A percentile compares a stretch with the other conserved stretches of the same genome.
Evolutionary conservation across 2,329 filamentous ascomycete genomes (phyloP).

Genomic region (Sporothrix brunneoviolacea): DNA sequence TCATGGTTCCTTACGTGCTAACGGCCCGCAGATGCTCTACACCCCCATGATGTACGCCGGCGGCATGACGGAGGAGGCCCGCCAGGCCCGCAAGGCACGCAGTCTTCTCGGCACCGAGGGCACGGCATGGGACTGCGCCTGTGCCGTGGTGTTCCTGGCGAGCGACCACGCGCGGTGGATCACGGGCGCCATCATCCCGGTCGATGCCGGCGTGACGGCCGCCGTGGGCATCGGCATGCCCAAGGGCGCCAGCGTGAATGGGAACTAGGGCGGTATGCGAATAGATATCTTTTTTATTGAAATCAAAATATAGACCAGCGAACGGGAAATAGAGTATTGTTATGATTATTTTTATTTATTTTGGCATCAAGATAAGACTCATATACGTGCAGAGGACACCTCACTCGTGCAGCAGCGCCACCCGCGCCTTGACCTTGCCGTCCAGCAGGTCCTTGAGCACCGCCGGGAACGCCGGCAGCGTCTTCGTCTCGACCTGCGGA

Average conservation of each 20-base stretch:
- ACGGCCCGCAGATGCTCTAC: constrained; percentile 35
- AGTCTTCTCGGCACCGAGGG: constrained; percentile 14
- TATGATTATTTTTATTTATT: no score
- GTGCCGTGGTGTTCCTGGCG: constrained; percentile 12
- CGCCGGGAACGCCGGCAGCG: neutral
- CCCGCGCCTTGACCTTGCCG: constrained; percentile 2
- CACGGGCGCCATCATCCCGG: constrained; percentile 9
- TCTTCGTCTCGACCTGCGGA: constrained; percentile 4
- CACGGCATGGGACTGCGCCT: constrained; percentile 13
- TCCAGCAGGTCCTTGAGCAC: constrained; percentile 1
- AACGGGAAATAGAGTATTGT: no score
- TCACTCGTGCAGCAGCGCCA: constrained; percentile 4
- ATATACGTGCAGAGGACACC: no score
- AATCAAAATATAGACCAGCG: no score
- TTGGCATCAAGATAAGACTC: no score
- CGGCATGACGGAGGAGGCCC: constrained; percentile 10
- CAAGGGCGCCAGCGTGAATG: constrained; percentile 9
- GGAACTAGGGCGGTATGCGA: neutral
- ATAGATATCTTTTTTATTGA: no score
- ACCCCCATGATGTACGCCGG: constrained; percentile 37
- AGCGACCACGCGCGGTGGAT: constrained; percentile 15
- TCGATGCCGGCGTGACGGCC: constrained; percentile 12
- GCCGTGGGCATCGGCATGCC: constrained; percentile 11
- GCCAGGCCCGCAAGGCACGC: constrained; percentile 7
- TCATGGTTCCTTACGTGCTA: no score